phyloP scores from a whole-genome alignment of 2,329 filamentous ascomycete species.

The Beauveria asiatica region DNA sequence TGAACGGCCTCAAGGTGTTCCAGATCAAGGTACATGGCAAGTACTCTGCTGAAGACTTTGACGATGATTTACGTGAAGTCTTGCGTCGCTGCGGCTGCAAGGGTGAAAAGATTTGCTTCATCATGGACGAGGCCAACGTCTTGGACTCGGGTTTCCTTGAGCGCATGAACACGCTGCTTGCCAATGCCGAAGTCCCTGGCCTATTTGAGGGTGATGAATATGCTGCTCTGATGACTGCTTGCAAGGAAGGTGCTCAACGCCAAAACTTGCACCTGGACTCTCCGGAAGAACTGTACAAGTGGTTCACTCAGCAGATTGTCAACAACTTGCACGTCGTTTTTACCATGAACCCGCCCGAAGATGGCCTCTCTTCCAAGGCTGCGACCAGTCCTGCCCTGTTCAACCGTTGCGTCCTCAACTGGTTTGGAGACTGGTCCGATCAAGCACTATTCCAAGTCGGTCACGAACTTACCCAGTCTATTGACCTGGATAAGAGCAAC shows the following conservation, averaged over 20 bases:
- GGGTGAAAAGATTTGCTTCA: conserved; percentile 99
- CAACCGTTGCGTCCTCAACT: conserved; percentile 99
- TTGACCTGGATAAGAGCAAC: conserved; percentile 83
- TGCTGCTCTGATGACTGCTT: conserved; percentile 96
- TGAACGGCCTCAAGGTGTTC: conserved; percentile 98
- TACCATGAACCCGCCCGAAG: conserved; percentile 98
- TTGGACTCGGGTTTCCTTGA: conserved; percentile 97
- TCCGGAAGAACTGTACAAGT: conserved; percentile 99
- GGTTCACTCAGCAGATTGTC: conserved; percentile 99
- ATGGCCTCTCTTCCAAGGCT: conserved; percentile 88
- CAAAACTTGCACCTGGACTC: conserved; percentile 94
- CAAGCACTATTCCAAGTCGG: conserved; percentile 97
- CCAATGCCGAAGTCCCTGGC: conserved; percentile 98
- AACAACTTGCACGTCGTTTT: conserved; percentile 99
- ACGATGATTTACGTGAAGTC: conserved; percentile 92
- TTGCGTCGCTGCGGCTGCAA: conserved; percentile 91
- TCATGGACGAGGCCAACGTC: conserved; percentile 99
- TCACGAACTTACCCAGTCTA: conserved; percentile 88
- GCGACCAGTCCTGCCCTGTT: conserved; percentile 96
- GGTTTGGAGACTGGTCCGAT: conserved; percentile 99
- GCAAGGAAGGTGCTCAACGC: conserved; percentile 94
- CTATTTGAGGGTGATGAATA: conserved; percentile 99
- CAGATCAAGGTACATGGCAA: conserved; percentile 99
- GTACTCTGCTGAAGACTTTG: conserved; percentile 97
- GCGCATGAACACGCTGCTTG: conserved; percentile 96